Evolutionary conservation across 2,329 filamentous ascomycete species (phyloP).

Genomic region (Beauveria sp.): DNA sequence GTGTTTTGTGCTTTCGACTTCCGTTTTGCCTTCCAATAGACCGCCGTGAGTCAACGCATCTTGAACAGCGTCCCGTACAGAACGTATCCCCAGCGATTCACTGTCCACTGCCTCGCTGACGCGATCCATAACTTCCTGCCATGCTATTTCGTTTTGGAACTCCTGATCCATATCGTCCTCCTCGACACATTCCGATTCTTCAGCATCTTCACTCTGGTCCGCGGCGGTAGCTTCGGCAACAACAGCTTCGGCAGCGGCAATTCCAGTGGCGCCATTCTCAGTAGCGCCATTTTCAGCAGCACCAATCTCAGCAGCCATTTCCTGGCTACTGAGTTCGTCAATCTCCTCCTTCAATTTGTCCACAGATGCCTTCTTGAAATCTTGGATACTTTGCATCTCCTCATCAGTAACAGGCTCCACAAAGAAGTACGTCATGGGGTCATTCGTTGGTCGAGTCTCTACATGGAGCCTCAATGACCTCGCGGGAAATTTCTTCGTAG

Average conservation of each 20-base stretch:
- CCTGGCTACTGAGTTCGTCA: slow-evolving; percentile 38
- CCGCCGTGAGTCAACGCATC: slow-evolving; percentile 48
- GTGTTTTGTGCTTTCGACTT: slow-evolving; percentile 39
- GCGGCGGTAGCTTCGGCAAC: slow-evolving; percentile 13
- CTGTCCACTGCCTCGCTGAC: slow-evolving; percentile 51
- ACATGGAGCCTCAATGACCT: slow-evolving; percentile 73
- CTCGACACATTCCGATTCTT: slow-evolving; percentile 13
- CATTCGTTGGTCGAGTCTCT: slow-evolving; percentile 57
- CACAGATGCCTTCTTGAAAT: slow-evolving; percentile 53
- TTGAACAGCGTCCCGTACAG: slow-evolving; percentile 46
- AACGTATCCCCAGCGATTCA: slow-evolving; percentile 44
- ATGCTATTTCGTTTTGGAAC: slow-evolving; percentile 31
- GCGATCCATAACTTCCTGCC: slow-evolving; percentile 47
- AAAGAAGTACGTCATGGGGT: slow-evolving; percentile 79
- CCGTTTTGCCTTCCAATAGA: slow-evolving; percentile 37
- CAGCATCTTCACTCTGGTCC: slow-evolving; percentile 10
- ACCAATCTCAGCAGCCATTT: slow-evolving; percentile 19
- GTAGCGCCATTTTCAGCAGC: slow-evolving; percentile 12
- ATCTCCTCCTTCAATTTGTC: slow-evolving; percentile 61
- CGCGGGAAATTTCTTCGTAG: slow-evolving; percentile 66
- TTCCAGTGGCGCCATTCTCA: neutral
- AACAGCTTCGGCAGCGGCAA: slow-evolving; percentile 16
- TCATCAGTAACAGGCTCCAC: slow-evolving; percentile 73
- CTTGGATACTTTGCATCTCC: slow-evolving; percentile 68
- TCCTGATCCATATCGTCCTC: slow-evolving; percentile 16